Evolutionary conservation across 2,329 filamentous ascomycete species (phyloP), one percentile per base, ranked within the genome.

Genomic region (Aspergillus puulaauensis): DNA sequence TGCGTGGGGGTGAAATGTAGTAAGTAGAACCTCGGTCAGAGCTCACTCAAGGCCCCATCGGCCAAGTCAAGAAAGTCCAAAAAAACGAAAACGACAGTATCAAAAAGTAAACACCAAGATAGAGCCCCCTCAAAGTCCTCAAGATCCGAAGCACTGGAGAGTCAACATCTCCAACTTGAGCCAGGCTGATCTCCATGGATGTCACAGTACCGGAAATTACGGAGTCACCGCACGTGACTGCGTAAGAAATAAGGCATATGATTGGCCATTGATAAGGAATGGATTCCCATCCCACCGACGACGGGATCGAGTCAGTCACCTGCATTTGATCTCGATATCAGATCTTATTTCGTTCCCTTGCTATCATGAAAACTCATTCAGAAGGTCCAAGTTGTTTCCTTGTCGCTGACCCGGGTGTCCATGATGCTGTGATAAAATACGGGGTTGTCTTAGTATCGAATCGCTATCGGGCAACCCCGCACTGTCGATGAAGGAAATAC

Each of bases 221-320:
- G 12, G 21, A 5, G 6, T 15, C n/a, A n/a, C 9, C 1, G 12
- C 52, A 54, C 52, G 52, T 54, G 52, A 54, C 23, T 17, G 4
- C 12, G 1, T 3, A n/a, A 54, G 9, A 17, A 47, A 14, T 7
- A 40, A 19, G n/a, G 6, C 5, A 23, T 8, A 19, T 40, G 33
- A 48, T 54, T 54, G 52, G 52, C 33, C 41, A 48, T 33, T 54
- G 52, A 54, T 54, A 48, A 54, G 52, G 17, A 24, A 37, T 54
- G 43, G 21, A 21, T 47, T 54, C 24, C 31, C 33, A 35, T 40
- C 33, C 43, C 24, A 24, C 39, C 46, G 51, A 27, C 37, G 31
- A 53, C 39, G 43, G 19, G 27, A 53, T 53, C 51, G 51, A 53
- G 51, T 53, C 51, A 53, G 27, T 15, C 21, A 21, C 21, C 27